phyloP scores from a whole-genome alignment of 1,284 basidiomycete genomes.

The Trichosporon sp. region DNA sequence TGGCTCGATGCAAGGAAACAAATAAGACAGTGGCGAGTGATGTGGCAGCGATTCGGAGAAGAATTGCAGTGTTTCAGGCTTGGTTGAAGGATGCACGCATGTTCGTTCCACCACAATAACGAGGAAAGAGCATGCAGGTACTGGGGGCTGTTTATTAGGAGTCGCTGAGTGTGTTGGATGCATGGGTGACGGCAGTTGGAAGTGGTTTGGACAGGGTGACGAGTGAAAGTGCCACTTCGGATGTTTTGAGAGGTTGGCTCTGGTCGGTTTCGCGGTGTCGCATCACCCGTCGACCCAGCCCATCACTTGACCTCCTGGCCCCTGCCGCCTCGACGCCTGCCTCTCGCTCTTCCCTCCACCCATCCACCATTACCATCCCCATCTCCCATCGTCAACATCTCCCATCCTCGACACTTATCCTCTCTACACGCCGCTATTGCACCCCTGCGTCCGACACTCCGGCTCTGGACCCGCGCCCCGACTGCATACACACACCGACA shows the following conservation, averaged over 20 bases:
- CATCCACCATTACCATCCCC: neutral
- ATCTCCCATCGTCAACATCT: neutral
- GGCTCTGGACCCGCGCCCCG: neutral
- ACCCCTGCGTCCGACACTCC: neutral
- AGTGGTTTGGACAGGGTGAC: neutral
- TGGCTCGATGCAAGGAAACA: neutral
- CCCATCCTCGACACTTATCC: neutral
- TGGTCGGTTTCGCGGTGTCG: slow-evolving; percentile 2
- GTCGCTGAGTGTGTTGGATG: neutral
- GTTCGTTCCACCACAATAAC: neutral
- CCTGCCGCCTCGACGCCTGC: slow-evolving; percentile 7
- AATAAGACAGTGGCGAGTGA: neutral
- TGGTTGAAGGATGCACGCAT: neutral
- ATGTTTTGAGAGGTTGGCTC: slow-evolving; percentile 3
- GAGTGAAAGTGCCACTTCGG: neutral
- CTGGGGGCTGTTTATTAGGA: neutral
- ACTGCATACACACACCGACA: neutral
- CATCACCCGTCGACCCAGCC: neutral
- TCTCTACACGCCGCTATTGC: neutral
- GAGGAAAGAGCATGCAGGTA: neutral
- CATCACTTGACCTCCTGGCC: slow-evolving; percentile 12
- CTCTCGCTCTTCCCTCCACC: slow-evolving; percentile 5
- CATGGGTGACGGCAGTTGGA: neutral
- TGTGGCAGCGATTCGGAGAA: neutral
- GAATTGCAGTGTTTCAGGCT: neutral